phyloP scores from a whole-genome alignment of 192 early-diverging fungal species.

The Pilaira anomala region DNA sequence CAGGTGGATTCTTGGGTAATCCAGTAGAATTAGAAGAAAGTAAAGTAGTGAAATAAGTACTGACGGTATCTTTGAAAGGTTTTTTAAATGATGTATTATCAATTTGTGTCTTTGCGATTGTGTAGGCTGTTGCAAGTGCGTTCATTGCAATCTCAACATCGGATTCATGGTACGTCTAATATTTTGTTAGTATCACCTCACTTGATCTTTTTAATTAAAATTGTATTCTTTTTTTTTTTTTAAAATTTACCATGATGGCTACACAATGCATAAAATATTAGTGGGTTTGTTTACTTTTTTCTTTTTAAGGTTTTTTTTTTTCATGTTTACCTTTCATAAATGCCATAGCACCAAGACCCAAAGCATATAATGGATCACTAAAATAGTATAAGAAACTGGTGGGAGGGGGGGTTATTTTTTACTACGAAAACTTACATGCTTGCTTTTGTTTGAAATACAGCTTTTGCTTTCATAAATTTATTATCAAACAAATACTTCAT shows the following conservation, averaged over 20 bases:
- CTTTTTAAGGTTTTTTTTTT: background rate
- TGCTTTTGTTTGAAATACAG: slow-evolving; percentile 47
- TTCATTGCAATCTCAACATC: slow-evolving; percentile 47
- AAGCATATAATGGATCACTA: slow-evolving; percentile 49
- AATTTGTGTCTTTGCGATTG: slow-evolving; percentile 49
- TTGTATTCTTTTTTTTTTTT: background rate
- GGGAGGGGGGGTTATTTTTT: background rate
- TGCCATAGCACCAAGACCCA: slow-evolving; percentile 49
- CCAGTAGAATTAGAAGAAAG: slow-evolving; percentile 28
- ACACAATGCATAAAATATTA: background rate
- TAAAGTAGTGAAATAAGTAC: slow-evolving; percentile 39
- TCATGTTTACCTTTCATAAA: slow-evolving; percentile 50
- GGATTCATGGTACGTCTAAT: slow-evolving; percentile 45
- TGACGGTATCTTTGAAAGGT: slow-evolving; percentile 24
- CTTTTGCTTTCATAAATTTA: slow-evolving; percentile 48
- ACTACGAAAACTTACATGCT: slow-evolving; percentile 26
- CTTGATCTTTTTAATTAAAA: background rate
- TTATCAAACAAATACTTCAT: slow-evolving; percentile 51
- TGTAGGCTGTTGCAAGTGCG: slow-evolving; percentile 36
- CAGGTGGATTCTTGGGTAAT: slow-evolving; percentile 16
- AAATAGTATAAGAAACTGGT: background rate
- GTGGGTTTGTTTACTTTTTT: background rate
- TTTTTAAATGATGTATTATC: slow-evolving; percentile 41
- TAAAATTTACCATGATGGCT: slow-evolving; percentile 30
- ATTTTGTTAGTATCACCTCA: background rate